These are phyloP conservation scores for Lantana camara DNA, from an alignment of 257 asterid genomes.

Conservation along the genomic window DNA sequence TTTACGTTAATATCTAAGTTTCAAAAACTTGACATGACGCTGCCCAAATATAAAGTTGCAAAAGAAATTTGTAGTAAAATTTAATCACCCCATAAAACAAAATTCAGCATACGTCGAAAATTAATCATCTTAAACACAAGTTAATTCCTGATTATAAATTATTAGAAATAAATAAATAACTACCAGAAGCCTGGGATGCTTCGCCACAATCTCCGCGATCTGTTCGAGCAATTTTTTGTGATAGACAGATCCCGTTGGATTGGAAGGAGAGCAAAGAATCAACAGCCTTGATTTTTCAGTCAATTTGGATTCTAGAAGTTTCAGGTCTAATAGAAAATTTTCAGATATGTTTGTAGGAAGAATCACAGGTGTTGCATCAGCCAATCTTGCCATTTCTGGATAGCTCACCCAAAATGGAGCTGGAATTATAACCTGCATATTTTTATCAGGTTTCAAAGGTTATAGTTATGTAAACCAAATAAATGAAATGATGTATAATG, in stretches of 20 bases:
- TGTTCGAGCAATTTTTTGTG: constrained; percentile 81
- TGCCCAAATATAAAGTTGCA: no score
- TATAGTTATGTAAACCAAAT: no score
- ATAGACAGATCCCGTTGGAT: constrained; percentile 98
- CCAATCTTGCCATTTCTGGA: constrained; percentile 97
- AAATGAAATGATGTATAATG: constrained; percentile 7
- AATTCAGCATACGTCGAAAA: background rate
- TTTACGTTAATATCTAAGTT: no score
- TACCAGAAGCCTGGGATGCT: constrained; percentile 94
- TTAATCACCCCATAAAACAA: no score
- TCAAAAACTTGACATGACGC: no score
- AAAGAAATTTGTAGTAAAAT: background rate
- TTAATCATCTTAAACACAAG: constrained; percentile 7
- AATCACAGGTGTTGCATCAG: constrained; percentile 90
- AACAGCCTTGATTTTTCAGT: constrained; percentile 83
- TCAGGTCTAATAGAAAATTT: constrained; percentile 80
- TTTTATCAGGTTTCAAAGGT: no score
- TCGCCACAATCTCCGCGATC: constrained; percentile 83
- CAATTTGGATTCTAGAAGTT: constrained; percentile 76
- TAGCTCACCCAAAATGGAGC: constrained; percentile 99
- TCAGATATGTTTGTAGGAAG: constrained; percentile 78
- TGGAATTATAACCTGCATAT: constrained; percentile 86
- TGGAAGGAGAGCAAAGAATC: constrained; percentile 97
- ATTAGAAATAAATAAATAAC: constrained; percentile 30
- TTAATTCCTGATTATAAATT: background rate